Percentiles rank a stretch among this genome's conserved stretches.
Conservation (phyloP, 164 flowering plant genomes). For the Echeveria elegans region DNA sequence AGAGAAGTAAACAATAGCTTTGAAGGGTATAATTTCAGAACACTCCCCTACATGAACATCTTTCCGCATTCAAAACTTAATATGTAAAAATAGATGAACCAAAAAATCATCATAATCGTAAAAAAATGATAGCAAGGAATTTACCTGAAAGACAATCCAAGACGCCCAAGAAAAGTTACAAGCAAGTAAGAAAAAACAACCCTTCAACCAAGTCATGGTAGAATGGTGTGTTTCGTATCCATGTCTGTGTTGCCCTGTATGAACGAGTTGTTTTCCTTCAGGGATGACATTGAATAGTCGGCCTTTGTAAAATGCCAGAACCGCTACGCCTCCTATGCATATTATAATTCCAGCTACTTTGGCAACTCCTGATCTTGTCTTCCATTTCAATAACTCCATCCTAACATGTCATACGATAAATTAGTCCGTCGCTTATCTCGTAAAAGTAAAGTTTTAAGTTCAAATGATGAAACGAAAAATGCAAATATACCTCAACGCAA, state of each 20-base stretch:
- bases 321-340: constrained; percentile 44
- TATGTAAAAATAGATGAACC: too few species aligned
- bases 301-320: constrained; percentile 60
- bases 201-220: constrained; percentile 44
- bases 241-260: background rate
- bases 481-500: constrained; percentile 36
- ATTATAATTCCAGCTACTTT: constrained; percentile 47
- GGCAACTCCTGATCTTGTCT: constrained; percentile 36
- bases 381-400: constrained; percentile 44
- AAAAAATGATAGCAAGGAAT: background rate
- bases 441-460: background rate
- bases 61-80: too few species aligned
- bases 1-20: constrained; percentile 46
- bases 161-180: constrained; percentile 41
- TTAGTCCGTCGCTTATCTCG: background rate
- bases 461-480: background rate
- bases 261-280: constrained; percentile 5
- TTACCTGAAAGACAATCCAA: constrained; percentile 77
- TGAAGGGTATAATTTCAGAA: constrained; percentile 43
- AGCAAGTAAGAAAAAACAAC: constrained; percentile 16
- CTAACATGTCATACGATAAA: background rate
- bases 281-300: constrained; percentile 26
- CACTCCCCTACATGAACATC: constrained; percentile 25
- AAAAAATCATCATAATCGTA: too few species aligned
- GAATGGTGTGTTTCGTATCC: constrained; percentile 20